Conservation (phyloP, 1,284 basidiomycete species). For the Trichosporon asahii region DNA sequence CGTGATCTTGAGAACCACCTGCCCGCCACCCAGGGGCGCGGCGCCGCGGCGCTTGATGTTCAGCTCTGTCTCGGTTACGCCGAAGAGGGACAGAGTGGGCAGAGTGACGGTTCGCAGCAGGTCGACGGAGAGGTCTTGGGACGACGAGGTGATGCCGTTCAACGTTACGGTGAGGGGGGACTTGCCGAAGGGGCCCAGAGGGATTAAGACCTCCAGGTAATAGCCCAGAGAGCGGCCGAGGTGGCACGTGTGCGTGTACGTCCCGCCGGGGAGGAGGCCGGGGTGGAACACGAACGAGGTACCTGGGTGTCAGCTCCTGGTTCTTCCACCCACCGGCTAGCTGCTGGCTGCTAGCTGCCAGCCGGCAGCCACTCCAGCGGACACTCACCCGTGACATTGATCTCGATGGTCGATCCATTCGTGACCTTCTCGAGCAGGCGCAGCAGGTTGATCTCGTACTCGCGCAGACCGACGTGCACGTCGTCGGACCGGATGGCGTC, state of each 20-base stretch:
- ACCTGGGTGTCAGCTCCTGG: conserved; percentile 57
- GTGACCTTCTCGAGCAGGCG: conserved; percentile 87
- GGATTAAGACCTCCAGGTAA: conserved; percentile 84
- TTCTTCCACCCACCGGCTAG: too few species aligned
- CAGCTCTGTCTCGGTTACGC: conserved; percentile 80
- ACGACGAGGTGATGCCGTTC: conserved; percentile 82
- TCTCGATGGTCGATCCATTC: conserved; percentile 93
- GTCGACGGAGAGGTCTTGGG: conserved; percentile 83
- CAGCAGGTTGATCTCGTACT: conserved; percentile 89
- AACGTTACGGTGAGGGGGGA: conserved; percentile 76
- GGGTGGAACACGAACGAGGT: conserved; percentile 87
- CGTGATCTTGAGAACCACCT: conserved; percentile 89
- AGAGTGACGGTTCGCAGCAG: conserved; percentile 87
- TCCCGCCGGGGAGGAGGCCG: conserved; percentile 83
- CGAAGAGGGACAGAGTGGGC: conserved; percentile 86
- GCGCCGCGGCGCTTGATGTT: conserved; percentile 92
- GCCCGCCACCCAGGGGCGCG: conserved; percentile 87
- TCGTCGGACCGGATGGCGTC: conserved; percentile 87
- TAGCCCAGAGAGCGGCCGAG: conserved; percentile 84
- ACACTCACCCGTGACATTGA: conserved; percentile 81
- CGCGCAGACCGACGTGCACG: conserved; percentile 90
- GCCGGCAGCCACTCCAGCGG: too few species aligned
- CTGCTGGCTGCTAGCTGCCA: too few species aligned
- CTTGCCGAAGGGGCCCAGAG: conserved; percentile 91
- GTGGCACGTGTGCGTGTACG: conserved; percentile 80